These are phyloP conservation scores for Kregervanrija pseudodelftensis DNA, from an alignment of 805 yeast genomes.

Conservation along the genomic window DNA sequence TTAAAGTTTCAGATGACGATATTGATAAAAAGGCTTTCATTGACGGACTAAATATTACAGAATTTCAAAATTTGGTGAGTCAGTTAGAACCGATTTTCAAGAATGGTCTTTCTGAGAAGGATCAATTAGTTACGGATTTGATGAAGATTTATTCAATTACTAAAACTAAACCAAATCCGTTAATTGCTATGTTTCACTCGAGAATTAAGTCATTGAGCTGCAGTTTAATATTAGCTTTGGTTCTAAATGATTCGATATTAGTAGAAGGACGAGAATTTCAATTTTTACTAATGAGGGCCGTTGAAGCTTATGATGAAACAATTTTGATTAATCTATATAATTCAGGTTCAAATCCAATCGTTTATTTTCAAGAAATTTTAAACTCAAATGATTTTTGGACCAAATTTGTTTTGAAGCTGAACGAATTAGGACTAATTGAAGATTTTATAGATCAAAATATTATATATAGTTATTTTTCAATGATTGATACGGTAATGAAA, in stretches of 20 bases:
- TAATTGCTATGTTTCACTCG: slow-evolving; percentile 5
- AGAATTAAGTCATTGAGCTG: slow-evolving; percentile 7
- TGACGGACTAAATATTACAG: no score
- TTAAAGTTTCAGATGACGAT: slow-evolving; percentile 4
- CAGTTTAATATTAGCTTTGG: slow-evolving; percentile 10
- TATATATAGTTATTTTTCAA: slow-evolving; percentile 20
- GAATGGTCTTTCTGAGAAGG: background rate
- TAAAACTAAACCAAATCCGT: slow-evolving; percentile 6
- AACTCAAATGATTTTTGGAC: slow-evolving; percentile 17
- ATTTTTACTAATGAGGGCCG: slow-evolving; percentile 18
- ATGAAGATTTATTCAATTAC: slow-evolving; percentile 5
- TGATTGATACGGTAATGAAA: slow-evolving; percentile 13
- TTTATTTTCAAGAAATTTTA: slow-evolving; percentile 8
- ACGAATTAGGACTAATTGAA: slow-evolving; percentile 8
- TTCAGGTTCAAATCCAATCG: slow-evolving; percentile 9
- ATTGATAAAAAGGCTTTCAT: background rate
- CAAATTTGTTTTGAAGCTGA: slow-evolving; percentile 7
- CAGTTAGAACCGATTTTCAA: no score
- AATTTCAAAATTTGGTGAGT: no score
- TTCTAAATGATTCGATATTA: slow-evolving; percentile 12
- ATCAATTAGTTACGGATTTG: slow-evolving; percentile 4
- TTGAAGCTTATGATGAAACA: slow-evolving; percentile 15
- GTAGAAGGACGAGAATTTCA: slow-evolving; percentile 10
- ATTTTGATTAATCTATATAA: slow-evolving; percentile 10
- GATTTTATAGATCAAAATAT: slow-evolving; percentile 13